These are phyloP conservation scores for Dendrobium huoshanense DNA, from an alignment of 106 monocot genomes.

Conservation along the genomic window DNA sequence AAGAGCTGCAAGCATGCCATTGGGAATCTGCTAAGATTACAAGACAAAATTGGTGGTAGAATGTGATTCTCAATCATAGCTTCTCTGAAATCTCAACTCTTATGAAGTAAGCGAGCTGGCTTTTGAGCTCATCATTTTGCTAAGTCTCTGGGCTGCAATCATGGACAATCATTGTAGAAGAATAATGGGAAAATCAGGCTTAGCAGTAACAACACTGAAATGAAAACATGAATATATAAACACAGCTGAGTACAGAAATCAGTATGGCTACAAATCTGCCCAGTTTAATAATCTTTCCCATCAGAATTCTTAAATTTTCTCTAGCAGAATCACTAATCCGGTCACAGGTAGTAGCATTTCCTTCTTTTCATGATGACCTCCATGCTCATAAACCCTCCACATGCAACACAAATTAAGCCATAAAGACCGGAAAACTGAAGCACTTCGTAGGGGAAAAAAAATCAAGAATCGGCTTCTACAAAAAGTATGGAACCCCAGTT, in stretches of 20 bases:
- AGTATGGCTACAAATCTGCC: not conserved
- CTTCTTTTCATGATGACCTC: not conserved
- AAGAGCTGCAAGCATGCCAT: not conserved
- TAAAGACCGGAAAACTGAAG: not conserved
- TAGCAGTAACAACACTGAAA: not conserved
- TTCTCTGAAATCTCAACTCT: no score
- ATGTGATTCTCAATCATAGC: no score
- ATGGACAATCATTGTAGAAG: not conserved
- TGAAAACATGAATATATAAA: conserved; percentile 6
- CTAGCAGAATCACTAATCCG: not conserved
- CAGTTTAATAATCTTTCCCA: not conserved
- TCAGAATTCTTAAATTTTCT: not conserved
- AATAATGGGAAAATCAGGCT: not conserved
- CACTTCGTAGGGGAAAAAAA: not conserved
- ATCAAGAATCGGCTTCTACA: conserved; percentile 21
- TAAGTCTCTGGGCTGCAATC: no score
- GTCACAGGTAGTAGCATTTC: not conserved
- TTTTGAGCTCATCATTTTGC: no score
- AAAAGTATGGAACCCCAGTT: conserved; percentile 89
- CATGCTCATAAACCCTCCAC: not conserved
- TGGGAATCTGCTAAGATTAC: no score
- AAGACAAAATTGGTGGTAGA: no score
- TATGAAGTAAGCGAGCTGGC: no score
- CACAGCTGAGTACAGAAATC: not conserved
- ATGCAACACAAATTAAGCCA: not conserved